Conservation (phyloP, 345 rosid species). For the Linum tenue region DNA sequence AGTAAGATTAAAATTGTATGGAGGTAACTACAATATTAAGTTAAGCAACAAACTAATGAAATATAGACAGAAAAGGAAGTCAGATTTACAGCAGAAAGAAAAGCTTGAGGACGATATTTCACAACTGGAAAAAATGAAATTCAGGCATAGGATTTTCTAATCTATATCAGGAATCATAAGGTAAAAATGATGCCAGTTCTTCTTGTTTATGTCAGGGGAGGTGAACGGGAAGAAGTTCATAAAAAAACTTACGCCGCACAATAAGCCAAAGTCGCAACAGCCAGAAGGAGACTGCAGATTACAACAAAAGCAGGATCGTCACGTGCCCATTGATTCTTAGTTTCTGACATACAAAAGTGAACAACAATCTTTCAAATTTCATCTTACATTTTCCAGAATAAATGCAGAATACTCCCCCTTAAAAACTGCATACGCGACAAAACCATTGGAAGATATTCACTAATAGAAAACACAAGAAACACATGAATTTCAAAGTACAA, state of each 20-base stretch:
- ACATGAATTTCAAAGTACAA: neutral
- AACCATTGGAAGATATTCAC: neutral
- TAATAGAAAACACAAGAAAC: neutral
- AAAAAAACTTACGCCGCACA: conserved; percentile 31
- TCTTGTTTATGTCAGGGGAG: no score
- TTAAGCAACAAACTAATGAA: neutral
- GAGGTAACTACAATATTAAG: neutral
- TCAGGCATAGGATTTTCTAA: neutral
- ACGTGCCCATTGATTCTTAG: conserved; percentile 99
- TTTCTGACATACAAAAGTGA: conserved; percentile 46
- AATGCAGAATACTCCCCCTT: neutral
- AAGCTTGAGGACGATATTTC: neutral
- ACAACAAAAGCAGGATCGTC: conserved; percentile 99
- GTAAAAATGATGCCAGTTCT: no score
- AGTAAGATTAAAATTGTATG: conserved; percentile 2
- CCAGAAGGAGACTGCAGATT: conserved; percentile 81
- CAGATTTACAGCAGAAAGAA: neutral
- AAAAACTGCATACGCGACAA: neutral
- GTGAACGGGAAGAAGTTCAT: no score
- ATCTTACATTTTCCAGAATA: neutral
- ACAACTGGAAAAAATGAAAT: no score
- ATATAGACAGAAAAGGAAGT: neutral
- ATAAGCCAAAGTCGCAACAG: conserved; percentile 72
- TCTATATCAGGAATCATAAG: no score
- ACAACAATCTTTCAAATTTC: conserved; percentile 7